Percentiles rank a stretch among this genome's conserved stretches.
phyloP scores from a whole-genome alignment of 1,284 basidiomycete species.

The Cryptococcus sp. region DNA sequence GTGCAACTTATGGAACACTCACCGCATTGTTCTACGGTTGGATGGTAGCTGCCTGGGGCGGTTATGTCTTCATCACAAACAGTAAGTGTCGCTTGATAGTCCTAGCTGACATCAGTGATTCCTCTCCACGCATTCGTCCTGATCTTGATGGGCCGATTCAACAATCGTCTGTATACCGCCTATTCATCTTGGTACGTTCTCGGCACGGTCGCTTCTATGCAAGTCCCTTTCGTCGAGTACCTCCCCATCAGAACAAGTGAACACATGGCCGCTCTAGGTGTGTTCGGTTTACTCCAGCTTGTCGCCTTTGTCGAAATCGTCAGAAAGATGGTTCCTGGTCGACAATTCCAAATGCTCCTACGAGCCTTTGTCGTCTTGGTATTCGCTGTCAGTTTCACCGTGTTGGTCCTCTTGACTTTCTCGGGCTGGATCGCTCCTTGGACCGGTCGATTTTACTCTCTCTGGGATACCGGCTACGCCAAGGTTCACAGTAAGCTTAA shows the following conservation, averaged over 20 bases:
- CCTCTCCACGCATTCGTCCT: slow-evolving; percentile 91
- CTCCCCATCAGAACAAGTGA: slow-evolving; percentile 97
- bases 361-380: slow-evolving; percentile 64
- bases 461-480: slow-evolving; percentile 99
- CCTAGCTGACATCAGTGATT: slow-evolving; percentile 58
- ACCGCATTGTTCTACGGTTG: slow-evolving; percentile 98
- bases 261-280: slow-evolving; percentile 97
- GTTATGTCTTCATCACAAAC: slow-evolving; percentile 99
- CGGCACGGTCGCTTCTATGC: slow-evolving; percentile 96
- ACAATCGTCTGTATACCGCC: slow-evolving; percentile 83
- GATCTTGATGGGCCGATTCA: slow-evolving; percentile 95
- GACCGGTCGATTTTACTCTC: slow-evolving; percentile 98
- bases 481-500: slow-evolving; percentile 65
- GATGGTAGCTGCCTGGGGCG: slow-evolving; percentile 99
- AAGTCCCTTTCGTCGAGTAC: slow-evolving; percentile 99
- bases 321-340: slow-evolving; percentile 80
- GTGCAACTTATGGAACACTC: slow-evolving; percentile 82
- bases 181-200: slow-evolving; percentile 98
- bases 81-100: slow-evolving; percentile 47
- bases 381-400: slow-evolving; percentile 67
- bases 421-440: slow-evolving; percentile 96
- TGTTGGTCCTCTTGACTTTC: slow-evolving; percentile 77
- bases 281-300: slow-evolving; percentile 95
- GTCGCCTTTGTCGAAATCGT: slow-evolving; percentile 90
- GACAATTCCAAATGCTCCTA: slow-evolving; percentile 85